These are phyloP conservation scores for Alternaria tenuissima DNA, from an alignment of 2,329 filamentous ascomycete species.

Conservation along the genomic window DNA sequence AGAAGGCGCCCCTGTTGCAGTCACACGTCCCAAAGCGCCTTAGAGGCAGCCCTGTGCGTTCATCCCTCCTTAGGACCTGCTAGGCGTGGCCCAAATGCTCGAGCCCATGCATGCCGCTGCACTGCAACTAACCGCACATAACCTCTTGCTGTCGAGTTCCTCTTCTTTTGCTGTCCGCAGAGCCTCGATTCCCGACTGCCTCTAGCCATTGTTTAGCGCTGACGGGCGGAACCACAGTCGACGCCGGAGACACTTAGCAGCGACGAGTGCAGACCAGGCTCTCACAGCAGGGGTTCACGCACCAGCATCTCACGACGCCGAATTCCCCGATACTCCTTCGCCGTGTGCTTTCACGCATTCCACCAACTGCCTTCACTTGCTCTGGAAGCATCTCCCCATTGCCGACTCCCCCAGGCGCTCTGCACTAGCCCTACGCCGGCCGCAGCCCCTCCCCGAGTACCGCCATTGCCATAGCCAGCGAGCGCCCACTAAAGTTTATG, in stretches of 20 bases:
- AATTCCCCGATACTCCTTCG: conserved; percentile 17
- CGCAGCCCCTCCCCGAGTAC: conserved; percentile 25
- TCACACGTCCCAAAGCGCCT: conserved; percentile 19
- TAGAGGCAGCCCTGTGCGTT: conserved; percentile 26
- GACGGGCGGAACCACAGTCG: conserved; percentile 20
- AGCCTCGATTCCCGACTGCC: conserved; percentile 6
- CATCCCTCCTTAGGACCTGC: conserved; percentile 22
- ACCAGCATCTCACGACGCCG: conserved; percentile 14
- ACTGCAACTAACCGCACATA: conserved; percentile 4
- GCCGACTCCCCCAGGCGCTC: background rate
- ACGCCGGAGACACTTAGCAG: conserved; percentile 12
- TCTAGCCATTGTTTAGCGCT: conserved; percentile 16
- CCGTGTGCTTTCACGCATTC: background rate
- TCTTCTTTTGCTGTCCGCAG: conserved; percentile 10
- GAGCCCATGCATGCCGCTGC: conserved; percentile 13
- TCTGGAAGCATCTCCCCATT: conserved; percentile 13
- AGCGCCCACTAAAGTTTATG: conserved; percentile 32
- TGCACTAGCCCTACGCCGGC: conserved; percentile 7
- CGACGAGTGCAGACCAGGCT: conserved; percentile 21
- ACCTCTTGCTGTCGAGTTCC: conserved; percentile 11
- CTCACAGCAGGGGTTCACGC: conserved; percentile 34
- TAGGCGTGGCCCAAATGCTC: conserved; percentile 14
- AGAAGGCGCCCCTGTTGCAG: conserved; percentile 25
- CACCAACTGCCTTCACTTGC: conserved; percentile 6
- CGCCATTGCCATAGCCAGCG: conserved; percentile 14